phyloP scores from a whole-genome alignment of 2,329 filamentous ascomycete genomes.

The Alternaria triticimaculans region DNA sequence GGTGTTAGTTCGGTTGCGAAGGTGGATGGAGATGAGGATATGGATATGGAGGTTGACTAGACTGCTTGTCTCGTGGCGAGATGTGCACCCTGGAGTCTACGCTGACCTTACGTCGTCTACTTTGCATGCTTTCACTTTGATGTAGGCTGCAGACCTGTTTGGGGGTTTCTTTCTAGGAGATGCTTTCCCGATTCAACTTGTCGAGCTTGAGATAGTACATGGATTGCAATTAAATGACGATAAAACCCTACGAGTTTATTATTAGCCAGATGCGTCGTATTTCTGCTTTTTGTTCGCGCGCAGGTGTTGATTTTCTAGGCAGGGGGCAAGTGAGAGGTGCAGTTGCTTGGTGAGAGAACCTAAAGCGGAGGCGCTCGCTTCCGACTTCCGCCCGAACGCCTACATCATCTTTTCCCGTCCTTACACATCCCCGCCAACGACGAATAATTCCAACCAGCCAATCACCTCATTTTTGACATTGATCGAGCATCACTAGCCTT shows the following conservation, averaged over 20 bases:
- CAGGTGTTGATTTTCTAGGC: neutral
- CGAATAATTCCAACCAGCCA: conserved; percentile 3
- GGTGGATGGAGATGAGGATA: neutral
- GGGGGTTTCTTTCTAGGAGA: neutral
- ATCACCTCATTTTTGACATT: conserved; percentile 8
- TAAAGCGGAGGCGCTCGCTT: conserved; percentile 18
- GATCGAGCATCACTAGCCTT: conserved; percentile 1
- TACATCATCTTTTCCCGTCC: conserved; percentile 15
- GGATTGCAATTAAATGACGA: neutral
- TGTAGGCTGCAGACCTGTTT: neutral
- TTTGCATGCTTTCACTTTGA: neutral
- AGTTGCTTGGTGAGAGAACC: neutral
- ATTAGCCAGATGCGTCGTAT: neutral
- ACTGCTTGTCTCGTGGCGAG: neutral
- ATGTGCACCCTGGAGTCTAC: neutral
- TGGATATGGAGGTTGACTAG: conserved; percentile 12
- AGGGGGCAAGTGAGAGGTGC: neutral
- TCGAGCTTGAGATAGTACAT: too few relatives aligned
- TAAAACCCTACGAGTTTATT: neutral
- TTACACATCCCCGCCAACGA: conserved; percentile 19
- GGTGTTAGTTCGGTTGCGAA: neutral
- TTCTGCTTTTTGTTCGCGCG: neutral
- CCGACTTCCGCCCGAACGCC: conserved; percentile 14
- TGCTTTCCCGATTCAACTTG: neutral
- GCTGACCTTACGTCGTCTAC: neutral